Conservation (phyloP, 2,329 filamentous ascomycete genomes). For the Colletotrichum sp. region DNA sequence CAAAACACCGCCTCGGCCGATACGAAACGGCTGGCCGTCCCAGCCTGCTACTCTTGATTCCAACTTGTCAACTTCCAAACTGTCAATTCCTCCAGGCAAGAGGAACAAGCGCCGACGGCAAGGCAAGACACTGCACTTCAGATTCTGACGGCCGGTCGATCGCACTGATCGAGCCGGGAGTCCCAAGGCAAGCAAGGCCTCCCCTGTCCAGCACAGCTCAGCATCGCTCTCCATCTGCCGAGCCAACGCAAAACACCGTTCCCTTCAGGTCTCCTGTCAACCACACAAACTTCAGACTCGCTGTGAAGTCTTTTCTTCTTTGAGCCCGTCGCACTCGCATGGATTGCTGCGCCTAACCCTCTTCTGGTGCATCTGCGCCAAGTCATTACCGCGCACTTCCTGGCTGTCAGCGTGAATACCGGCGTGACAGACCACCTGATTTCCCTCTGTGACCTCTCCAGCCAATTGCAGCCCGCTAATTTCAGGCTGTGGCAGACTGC, state of each 20-base stretch:
- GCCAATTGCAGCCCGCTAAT: neutral
- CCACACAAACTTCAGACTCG: constrained; percentile 12
- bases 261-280: constrained; percentile 4
- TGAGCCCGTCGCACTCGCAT: constrained; percentile 17
- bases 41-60: neutral
- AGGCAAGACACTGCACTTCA: neutral
- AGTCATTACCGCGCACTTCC: neutral
- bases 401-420: constrained; percentile 4
- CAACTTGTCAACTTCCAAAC: neutral
- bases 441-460: neutral
- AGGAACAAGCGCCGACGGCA: constrained; percentile 8
- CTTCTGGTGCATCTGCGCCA: neutral
- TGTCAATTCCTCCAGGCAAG: neutral
- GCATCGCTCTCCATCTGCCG: constrained; percentile 2
- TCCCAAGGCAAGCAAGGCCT: neutral
- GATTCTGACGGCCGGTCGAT: neutral
- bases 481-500: neutral
- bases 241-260: constrained; percentile 20
- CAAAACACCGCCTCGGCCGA: constrained; percentile 15
- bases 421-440: constrained; percentile 12
- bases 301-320: constrained; percentile 5
- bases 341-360: constrained; percentile 5
- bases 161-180: neutral
- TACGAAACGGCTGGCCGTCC: constrained; percentile 17
- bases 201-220: neutral